Evolutionary conservation across 148 eudicot genomes (phyloP).

Genomic region (Vaccinium corymbosum): DNA sequence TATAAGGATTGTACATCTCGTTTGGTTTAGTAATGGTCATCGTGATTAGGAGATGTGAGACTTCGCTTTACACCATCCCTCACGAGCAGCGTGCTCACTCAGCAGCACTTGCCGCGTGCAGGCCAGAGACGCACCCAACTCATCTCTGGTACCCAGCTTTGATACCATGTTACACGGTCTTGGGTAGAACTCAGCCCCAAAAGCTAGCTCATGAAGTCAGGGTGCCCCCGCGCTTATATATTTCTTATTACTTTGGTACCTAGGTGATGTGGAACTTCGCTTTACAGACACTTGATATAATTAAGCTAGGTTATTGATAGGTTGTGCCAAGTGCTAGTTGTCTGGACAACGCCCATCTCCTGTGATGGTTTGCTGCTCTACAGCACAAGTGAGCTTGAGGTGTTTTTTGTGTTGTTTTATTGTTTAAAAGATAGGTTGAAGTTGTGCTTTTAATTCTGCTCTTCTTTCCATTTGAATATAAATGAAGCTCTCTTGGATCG

Average conservation of each 20-base stretch:
- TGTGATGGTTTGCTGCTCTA: not conserved
- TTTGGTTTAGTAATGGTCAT: not conserved
- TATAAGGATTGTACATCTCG: not conserved
- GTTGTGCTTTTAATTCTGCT: not conserved
- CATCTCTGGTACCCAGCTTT: too few species aligned
- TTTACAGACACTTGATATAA: not conserved
- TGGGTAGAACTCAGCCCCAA: too few species aligned
- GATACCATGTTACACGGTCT: too few species aligned
- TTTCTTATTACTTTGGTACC: too few species aligned
- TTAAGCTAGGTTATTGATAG: not conserved
- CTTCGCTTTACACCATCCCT: too few species aligned
- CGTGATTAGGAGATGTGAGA: not conserved
- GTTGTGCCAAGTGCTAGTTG: not conserved
- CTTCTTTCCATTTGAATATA: not conserved
- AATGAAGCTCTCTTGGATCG: not conserved
- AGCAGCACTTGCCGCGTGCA: too few species aligned
- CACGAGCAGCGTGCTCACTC: too few species aligned
- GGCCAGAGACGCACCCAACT: too few species aligned
- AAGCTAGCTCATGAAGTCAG: too few species aligned
- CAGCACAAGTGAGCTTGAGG: not conserved
- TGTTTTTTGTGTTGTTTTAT: not conserved
- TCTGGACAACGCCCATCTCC: not conserved
- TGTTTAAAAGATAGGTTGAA: not conserved
- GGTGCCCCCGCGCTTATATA: too few species aligned
- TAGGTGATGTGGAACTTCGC: too few species aligned